Evolutionary conservation across 2,329 filamentous ascomycete genomes (phyloP).

Genomic region (Pseudofabraea citricarpa): DNA sequence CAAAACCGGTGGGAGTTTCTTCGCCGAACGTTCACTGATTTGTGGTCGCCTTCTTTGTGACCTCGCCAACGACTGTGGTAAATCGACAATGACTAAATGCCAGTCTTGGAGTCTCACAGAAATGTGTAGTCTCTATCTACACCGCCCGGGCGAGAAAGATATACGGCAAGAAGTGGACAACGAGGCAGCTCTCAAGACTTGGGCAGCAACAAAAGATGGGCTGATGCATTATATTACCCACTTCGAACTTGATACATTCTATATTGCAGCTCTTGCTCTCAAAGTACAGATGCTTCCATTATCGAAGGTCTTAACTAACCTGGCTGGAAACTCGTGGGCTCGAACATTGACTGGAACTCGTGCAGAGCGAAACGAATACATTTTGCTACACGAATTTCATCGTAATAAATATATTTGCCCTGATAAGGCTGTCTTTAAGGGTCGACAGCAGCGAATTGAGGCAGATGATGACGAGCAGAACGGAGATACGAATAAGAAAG

Average conservation of each 20-base stretch:
- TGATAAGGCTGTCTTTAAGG: conserved; percentile 82
- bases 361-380: conserved; percentile 98
- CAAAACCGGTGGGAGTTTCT: conserved; percentile 83
- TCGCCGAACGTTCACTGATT: conserved; percentile 85
- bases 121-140: conserved; percentile 90
- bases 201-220: conserved; percentile 78
- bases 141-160: conserved; percentile 48
- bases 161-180: conserved; percentile 81
- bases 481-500: conserved; percentile 87
- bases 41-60: conserved; percentile 89
- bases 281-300: conserved; percentile 88
- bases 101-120: conserved; percentile 97
- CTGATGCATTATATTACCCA: conserved; percentile 92
- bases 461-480: conserved; percentile 65
- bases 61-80: conserved; percentile 92
- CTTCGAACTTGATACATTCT: conserved; percentile 93
- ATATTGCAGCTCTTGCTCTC: conserved; percentile 84
- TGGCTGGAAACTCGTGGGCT: conserved; percentile 98
- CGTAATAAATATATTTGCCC: conserved; percentile 97
- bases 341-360: conserved; percentile 92
- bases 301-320: conserved; percentile 91
- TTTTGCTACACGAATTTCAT: conserved; percentile 94
- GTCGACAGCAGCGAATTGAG: conserved; percentile 67
- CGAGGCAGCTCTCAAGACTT: conserved; percentile 79
- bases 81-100: conserved; percentile 94